Percentiles rank a stretch among this genome's conserved stretches.
Evolutionary conservation across 306 rosid species (phyloP).

Genomic region (Begonia masoniana): DNA sequence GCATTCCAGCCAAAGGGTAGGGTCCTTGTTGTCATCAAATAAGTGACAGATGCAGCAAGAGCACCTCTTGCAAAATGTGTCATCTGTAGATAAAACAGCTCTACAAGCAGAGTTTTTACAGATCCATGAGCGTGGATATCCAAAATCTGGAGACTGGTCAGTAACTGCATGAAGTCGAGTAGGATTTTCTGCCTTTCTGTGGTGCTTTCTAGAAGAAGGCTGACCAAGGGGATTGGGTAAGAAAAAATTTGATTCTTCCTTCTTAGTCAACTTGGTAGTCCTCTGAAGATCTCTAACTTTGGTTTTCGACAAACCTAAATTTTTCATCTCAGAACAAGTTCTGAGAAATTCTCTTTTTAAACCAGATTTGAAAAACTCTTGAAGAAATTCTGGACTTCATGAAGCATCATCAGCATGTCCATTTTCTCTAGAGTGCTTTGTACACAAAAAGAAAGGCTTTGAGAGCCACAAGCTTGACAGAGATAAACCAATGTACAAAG

Average conservation of each 20-base stretch:
- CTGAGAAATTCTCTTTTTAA: slow-evolving; percentile 55
- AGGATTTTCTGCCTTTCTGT: slow-evolving; percentile 83
- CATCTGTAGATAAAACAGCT: slow-evolving; percentile 80
- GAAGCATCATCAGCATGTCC: slow-evolving; percentile 73
- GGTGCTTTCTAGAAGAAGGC: slow-evolving; percentile 54
- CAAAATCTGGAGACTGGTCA: slow-evolving; percentile 61
- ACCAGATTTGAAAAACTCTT: slow-evolving; percentile 64
- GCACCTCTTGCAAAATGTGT: slow-evolving; percentile 95
- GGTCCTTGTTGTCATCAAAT: slow-evolving; percentile 98
- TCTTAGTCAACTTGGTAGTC: slow-evolving; percentile 52
- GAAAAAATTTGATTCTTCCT: slow-evolving; percentile 57
- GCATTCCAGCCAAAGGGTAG: slow-evolving; percentile 98
- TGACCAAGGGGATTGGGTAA: slow-evolving; percentile 45
- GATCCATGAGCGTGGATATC: slow-evolving; percentile 64
- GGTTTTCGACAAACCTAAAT: slow-evolving; percentile 18
- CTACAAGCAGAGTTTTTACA: slow-evolving; percentile 97
- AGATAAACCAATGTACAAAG: background rate
- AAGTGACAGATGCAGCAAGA: slow-evolving; percentile 96
- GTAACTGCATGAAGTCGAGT: slow-evolving; percentile 40
- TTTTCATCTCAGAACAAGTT: background rate
- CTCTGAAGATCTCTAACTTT: slow-evolving; percentile 45
- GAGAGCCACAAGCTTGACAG: slow-evolving; percentile 55
- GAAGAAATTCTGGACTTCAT: slow-evolving; percentile 59
- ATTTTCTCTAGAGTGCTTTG: slow-evolving; percentile 79
- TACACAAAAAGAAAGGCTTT: slow-evolving; percentile 68